Percentiles rank a stretch among this genome's conserved stretches.
phyloP scores from a whole-genome alignment of 768 basidiomycete species.

The Rhizopogon rudus region DNA sequence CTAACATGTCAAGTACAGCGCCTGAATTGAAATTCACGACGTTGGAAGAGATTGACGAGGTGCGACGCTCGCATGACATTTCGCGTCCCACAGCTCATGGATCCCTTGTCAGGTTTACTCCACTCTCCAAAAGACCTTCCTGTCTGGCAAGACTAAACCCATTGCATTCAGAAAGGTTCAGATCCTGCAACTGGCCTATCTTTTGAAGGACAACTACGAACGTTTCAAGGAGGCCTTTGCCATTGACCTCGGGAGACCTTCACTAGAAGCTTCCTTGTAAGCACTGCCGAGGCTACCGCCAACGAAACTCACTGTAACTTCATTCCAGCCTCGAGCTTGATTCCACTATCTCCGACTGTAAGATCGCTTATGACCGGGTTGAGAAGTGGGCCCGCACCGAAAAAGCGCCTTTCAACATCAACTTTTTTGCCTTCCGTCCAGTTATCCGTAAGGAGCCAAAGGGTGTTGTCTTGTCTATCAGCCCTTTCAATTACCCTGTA shows the following conservation, averaged over 20 bases:
- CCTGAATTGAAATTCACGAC: conserved; percentile 40
- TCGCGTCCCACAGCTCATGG: background rate
- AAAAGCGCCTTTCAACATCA: conserved; percentile 48
- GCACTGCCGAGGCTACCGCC: conserved; percentile 18
- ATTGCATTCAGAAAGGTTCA: conserved; percentile 71
- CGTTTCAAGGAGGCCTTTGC: conserved; percentile 55
- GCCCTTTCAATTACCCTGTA: conserved; percentile 74
- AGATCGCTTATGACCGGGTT: conserved; percentile 55
- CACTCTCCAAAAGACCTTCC: conserved; percentile 53
- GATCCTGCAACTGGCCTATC: conserved; percentile 67
- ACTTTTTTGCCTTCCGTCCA: conserved; percentile 56
- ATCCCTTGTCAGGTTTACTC: conserved; percentile 44
- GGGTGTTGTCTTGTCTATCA: conserved; percentile 65
- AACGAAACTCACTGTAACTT: background rate
- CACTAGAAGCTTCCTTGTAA: conserved; percentile 52
- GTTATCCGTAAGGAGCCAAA: conserved; percentile 72
- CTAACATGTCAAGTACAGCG: conserved; percentile 18
- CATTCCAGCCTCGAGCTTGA: conserved; percentile 55
- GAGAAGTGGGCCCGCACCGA: conserved; percentile 73
- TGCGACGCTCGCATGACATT: conserved; percentile 12
- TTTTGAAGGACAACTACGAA: conserved; percentile 66
- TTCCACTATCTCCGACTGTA: conserved; percentile 47
- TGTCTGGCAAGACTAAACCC: conserved; percentile 58
- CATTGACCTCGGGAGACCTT: conserved; percentile 60
- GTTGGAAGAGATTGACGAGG: conserved; percentile 49